These are phyloP conservation scores for Stephania cephalantha DNA, from an alignment of 164 flowering plant genomes.

Conservation along the genomic window DNA sequence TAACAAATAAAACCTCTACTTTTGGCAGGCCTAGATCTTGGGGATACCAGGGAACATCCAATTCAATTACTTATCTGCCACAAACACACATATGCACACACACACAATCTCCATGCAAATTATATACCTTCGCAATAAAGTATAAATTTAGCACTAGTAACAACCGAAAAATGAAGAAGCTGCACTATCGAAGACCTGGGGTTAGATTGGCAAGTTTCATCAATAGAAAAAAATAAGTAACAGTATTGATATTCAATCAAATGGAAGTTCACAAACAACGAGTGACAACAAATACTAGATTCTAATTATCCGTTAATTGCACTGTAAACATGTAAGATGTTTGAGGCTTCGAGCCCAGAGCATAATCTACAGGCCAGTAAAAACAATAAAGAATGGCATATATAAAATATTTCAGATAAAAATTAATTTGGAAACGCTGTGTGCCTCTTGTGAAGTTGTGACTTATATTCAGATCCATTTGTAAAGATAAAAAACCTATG, in stretches of 20 bases:
- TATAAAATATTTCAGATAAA: not conserved
- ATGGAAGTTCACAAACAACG: too few relatives aligned
- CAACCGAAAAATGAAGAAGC: too few relatives aligned
- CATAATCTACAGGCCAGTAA: not conserved
- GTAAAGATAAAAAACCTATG: conserved; percentile 2
- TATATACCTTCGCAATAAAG: too few relatives aligned
- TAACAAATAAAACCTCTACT: not conserved
- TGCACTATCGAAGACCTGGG: not conserved
- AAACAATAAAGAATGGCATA: not conserved
- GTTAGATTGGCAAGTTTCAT: not conserved
- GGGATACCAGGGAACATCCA: not conserved
- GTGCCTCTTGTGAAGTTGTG: not conserved
- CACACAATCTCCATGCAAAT: not conserved
- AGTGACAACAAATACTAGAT: not conserved
- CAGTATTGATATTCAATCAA: too few relatives aligned
- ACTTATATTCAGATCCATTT: not conserved
- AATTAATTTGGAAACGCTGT: not conserved
- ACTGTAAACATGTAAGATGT: not conserved
- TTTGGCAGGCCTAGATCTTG: not conserved
- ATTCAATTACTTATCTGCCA: not conserved
- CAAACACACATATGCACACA: too few relatives aligned
- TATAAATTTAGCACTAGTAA: too few relatives aligned
- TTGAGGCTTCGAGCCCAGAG: not conserved
- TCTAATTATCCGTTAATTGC: not conserved
- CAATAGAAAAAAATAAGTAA: too few relatives aligned